Percentiles rank a stretch among this genome's conserved stretches.
phyloP scores from a whole-genome alignment of 2,329 filamentous ascomycete species.

The Diatrype stigma region DNA sequence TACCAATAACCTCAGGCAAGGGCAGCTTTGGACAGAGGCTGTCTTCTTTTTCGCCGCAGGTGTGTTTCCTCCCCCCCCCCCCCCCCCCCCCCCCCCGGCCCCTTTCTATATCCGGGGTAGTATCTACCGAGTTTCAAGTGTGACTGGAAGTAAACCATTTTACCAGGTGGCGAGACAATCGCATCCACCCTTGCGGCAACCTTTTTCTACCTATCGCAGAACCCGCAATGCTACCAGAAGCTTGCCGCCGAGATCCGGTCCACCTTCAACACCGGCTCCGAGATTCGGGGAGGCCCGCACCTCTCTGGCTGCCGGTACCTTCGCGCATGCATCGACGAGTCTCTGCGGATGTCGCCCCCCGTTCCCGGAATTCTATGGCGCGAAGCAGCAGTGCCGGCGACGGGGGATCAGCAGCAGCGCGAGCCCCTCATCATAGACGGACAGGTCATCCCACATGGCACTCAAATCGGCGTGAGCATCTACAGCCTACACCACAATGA shows the following conservation, averaged over 20 bases:
- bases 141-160: neutral
- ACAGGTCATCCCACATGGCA: constrained; percentile 27
- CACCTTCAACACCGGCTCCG: constrained; percentile 27
- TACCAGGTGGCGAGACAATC: constrained; percentile 20
- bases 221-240: constrained; percentile 22
- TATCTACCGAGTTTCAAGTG: too few species aligned
- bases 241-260: constrained; percentile 26
- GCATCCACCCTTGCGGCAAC: constrained; percentile 27
- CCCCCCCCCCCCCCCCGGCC: too few species aligned
- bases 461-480: constrained; percentile 27
- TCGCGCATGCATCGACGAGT: constrained; percentile 42
- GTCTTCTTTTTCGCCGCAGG: constrained; percentile 6
- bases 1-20: neutral
- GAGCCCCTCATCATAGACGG: constrained; percentile 16
- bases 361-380: constrained; percentile 30
- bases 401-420: neutral
- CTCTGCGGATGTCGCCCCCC: constrained; percentile 41
- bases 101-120: too few species aligned
- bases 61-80: too few species aligned
- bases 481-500: constrained; percentile 33
- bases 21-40: constrained; percentile 7
- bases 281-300: constrained; percentile 24
- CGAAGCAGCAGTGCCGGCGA: constrained; percentile 16
- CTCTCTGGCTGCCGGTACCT: constrained; percentile 37
- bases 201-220: constrained; percentile 31